Evolutionary conservation across 352 stramenopile species (phyloP).

Genomic region (Phytopythium litorale): DNA sequence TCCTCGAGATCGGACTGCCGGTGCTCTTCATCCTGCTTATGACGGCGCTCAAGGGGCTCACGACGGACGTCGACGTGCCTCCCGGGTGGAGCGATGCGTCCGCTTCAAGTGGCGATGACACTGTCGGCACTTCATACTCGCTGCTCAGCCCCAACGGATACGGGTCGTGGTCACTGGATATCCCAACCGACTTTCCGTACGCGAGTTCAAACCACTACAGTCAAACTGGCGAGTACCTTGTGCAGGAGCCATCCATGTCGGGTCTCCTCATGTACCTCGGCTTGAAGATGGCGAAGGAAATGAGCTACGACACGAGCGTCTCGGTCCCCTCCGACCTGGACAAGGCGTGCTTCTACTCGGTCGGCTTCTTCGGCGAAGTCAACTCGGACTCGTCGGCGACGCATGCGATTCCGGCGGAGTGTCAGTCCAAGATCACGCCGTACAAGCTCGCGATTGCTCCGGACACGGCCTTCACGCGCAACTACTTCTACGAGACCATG

Average conservation of each 20-base stretch:
- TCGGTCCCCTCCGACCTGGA: conserved; percentile 10
- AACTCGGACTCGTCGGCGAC: not conserved
- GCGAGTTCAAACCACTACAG: not conserved
- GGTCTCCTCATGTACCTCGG: conserved; percentile 48
- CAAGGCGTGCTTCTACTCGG: conserved; percentile 16
- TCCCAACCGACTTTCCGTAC: conserved; percentile 3
- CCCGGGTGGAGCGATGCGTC: conserved; percentile 48
- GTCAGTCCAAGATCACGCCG: conserved; percentile 23
- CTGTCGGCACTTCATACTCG: conserved; percentile 22
- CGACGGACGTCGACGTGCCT: conserved; percentile 45
- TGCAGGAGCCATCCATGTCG: conserved; percentile 45
- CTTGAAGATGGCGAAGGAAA: conserved; percentile 22
- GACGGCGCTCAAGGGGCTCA: conserved; percentile 32
- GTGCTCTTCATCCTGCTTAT: conserved; percentile 60
- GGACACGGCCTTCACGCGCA: conserved; percentile 52
- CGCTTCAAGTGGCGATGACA: conserved; percentile 3
- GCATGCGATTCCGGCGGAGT: conserved; percentile 25
- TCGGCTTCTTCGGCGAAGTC: conserved; percentile 24
- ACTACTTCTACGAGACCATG: conserved; percentile 57
- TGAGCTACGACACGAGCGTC: conserved; percentile 13
- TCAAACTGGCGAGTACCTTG: conserved; percentile 27
- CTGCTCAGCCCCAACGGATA: conserved; percentile 10
- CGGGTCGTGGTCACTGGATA: not conserved
- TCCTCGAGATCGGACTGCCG: conserved; percentile 60
- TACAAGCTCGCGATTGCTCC: conserved; percentile 53